Base-by-base conservation (phyloP, 2,329 filamentous ascomycete species). In the Ophiostoma piceae region DNA sequence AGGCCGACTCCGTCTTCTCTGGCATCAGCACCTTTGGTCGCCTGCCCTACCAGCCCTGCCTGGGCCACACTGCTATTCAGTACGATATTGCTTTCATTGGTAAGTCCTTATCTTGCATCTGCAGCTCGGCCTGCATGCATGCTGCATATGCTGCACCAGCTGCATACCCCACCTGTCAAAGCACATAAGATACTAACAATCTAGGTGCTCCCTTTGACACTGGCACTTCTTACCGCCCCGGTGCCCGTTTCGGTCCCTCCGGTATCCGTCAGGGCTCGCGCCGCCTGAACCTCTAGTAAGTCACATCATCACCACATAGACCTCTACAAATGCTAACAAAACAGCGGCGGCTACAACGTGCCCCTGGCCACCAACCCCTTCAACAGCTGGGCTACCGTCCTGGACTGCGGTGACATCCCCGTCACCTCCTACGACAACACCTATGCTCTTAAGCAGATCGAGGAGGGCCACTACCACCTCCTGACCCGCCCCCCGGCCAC, bases 41-140 rank as follows among this genome's bases (percentile, higher is more conserved):
- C 67, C 81, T 95, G 60, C 88, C 89, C 6, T 95, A 96, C 79
- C 86, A 85, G 71, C 90, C 91, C 2, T 96, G 92, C 77, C 82
- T 96, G 3, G 82, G 86, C n/a, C 88, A 85, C 72, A 84, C 87
- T 57, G 84, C 87, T 35, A 88, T 90, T 73, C 87, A 88, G 75
- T 96, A 90, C 75, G 92, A 96, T 74, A 94, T 96, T 79, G 92
- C 92, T 1, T 95, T 96, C 78, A 86, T 95, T 67, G 92, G 90
- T 90, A 78, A 67, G 81, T 75, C 3, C 12, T 41, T 43, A 19
- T 41, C 19, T 32, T 32, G 8, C 22, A 57, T 57, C 51, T 26
- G n/a, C 51, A 57, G 12, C 22, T 32, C 57, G 2, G 26, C 26
- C 26, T 62, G 57, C 57, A 29, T 51, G 19, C 16, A 3, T 2